Percentiles rank a stretch among this genome's conserved stretches.
phyloP scores from a whole-genome alignment of 176 grass and related monocot genomes.

The Ampelocalamus luodianensis region DNA sequence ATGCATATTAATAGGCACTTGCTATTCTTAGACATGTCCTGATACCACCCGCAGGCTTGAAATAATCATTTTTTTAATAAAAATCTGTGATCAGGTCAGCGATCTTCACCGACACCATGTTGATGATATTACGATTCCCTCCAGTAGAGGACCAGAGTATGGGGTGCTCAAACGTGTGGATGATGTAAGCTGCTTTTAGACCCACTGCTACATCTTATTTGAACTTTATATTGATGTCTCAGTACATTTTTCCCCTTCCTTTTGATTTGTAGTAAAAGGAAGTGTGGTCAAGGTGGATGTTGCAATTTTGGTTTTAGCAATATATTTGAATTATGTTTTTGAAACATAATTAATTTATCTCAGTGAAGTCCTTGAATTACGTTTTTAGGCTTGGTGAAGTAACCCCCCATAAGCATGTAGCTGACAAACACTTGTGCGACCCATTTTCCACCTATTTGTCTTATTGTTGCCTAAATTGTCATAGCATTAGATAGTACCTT shows the following conservation, averaged over 20 bases:
- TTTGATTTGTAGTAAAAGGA: neutral
- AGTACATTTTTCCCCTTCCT: neutral
- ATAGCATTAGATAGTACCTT: too few relatives aligned
- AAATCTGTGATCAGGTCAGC: slow-evolving; percentile 61
- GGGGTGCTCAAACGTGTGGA: slow-evolving; percentile 94
- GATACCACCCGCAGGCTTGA: neutral
- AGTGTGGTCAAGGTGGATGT: slow-evolving; percentile 7
- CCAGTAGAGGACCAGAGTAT: slow-evolving; percentile 67
- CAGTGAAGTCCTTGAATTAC: slow-evolving; percentile 25
- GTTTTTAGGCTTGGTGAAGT: neutral
- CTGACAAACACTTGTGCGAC: too few relatives aligned
- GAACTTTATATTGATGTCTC: neutral
- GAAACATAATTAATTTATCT: neutral
- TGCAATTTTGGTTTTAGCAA: neutral
- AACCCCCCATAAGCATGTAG: neutral
- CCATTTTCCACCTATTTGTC: too few relatives aligned
- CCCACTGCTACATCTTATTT: slow-evolving; percentile 2
- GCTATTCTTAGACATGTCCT: neutral
- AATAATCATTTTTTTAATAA: slow-evolving; percentile 18
- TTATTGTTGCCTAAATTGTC: too few relatives aligned
- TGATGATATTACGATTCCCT: slow-evolving; percentile 98
- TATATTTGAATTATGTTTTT: neutral
- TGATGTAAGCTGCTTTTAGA: slow-evolving; percentile 71
- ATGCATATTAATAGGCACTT: slow-evolving; percentile 7
- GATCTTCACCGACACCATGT: slow-evolving; percentile 97